Percentiles rank a stretch among this genome's conserved stretches.
These are phyloP conservation scores for Neurospora africana DNA, from an alignment of 495 filamentous ascomycete genomes.

Conservation along the genomic window DNA sequence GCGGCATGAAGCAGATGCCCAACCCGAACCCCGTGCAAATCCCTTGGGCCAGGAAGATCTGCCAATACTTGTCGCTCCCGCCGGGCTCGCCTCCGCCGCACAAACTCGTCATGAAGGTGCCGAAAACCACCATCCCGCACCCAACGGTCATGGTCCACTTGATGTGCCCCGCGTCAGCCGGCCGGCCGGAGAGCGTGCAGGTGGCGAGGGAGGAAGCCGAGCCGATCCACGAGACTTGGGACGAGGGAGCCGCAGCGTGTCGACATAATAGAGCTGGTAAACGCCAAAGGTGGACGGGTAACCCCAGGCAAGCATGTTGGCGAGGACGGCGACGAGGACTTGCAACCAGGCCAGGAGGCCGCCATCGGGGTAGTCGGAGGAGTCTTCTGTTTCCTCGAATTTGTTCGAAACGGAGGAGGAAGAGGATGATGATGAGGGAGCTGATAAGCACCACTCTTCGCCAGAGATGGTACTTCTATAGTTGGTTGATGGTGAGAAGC, in stretches of 20 bases:
- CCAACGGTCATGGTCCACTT: constrained; percentile 25
- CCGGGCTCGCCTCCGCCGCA: constrained; percentile 3
- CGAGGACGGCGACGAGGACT: constrained; percentile 27
- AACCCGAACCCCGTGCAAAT: constrained; percentile 31
- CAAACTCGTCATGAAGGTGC: constrained; percentile 35
- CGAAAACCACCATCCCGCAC: constrained; percentile 26
- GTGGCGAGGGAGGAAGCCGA: constrained; percentile 32
- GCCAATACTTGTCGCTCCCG: constrained; percentile 22
- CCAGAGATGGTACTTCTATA: background rate
- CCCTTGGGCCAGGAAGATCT: constrained; percentile 36
- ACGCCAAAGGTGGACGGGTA: constrained; percentile 34
- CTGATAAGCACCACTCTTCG: background rate
- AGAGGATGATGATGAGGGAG: background rate
- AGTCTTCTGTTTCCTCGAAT: constrained; percentile 1
- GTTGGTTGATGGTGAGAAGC: background rate
- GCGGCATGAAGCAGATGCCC: constrained; percentile 35
- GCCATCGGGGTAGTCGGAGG: constrained; percentile 27
- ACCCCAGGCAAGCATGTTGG: constrained; percentile 35
- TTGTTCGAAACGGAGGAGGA: background rate
- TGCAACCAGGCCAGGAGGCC: constrained; percentile 33
- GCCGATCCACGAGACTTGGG: constrained; percentile 37
- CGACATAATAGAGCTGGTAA: constrained; percentile 37
- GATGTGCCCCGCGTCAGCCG: constrained; percentile 33
- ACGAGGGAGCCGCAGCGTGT: constrained; percentile 30
- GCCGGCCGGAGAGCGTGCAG: constrained; percentile 30